Evolutionary conservation across 2,329 filamentous ascomycete genomes (phyloP).

Genomic region (Torrubiella hemipterigena): DNA sequence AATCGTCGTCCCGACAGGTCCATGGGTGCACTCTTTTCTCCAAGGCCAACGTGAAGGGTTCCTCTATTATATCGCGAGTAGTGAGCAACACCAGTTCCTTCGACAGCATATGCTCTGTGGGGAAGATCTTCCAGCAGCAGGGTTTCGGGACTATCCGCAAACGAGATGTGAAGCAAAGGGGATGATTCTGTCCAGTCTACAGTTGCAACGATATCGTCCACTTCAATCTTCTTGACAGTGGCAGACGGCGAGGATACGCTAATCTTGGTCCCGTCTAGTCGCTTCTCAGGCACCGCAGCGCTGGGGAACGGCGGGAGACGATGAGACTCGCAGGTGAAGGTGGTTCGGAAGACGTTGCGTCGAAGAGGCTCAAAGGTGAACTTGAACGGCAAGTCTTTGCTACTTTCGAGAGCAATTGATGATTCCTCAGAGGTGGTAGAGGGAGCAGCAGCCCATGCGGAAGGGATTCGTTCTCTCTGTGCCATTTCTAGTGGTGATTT

Average conservation of each 20-base stretch:
- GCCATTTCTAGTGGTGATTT: too few relatives aligned
- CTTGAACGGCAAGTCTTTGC: conserved; percentile 26
- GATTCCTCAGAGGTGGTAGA: conserved; percentile 16
- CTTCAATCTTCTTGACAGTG: conserved; percentile 28
- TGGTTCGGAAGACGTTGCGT: conserved; percentile 54
- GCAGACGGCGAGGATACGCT: conserved; percentile 16
- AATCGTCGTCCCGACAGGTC: conserved; percentile 57
- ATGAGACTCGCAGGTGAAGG: conserved; percentile 50
- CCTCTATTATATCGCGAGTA: conserved; percentile 51
- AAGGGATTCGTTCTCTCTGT: too few relatives aligned
- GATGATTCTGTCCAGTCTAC: conserved; percentile 44
- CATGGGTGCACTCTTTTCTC: conserved; percentile 64
- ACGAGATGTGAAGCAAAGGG: conserved; percentile 44
- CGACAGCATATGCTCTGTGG: conserved; percentile 52
- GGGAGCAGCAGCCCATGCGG: conserved; percentile 15
- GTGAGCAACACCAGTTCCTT: conserved; percentile 49
- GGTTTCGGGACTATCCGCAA: conserved; percentile 29
- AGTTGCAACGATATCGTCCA: conserved; percentile 37
- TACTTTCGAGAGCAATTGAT: conserved; percentile 9
- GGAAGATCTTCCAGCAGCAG: conserved; percentile 51
- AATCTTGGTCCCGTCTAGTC: conserved; percentile 18
- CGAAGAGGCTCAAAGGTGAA: conserved; percentile 54
- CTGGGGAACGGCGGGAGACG: conserved; percentile 55
- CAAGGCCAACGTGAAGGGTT: conserved; percentile 57
- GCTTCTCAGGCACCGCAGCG: conserved; percentile 26